A percentile compares a stretch with the other conserved stretches of the same genome.
Evolutionary conservation across 768 basidiomycete species (phyloP).

Genomic region (Lentinula boryana): DNA sequence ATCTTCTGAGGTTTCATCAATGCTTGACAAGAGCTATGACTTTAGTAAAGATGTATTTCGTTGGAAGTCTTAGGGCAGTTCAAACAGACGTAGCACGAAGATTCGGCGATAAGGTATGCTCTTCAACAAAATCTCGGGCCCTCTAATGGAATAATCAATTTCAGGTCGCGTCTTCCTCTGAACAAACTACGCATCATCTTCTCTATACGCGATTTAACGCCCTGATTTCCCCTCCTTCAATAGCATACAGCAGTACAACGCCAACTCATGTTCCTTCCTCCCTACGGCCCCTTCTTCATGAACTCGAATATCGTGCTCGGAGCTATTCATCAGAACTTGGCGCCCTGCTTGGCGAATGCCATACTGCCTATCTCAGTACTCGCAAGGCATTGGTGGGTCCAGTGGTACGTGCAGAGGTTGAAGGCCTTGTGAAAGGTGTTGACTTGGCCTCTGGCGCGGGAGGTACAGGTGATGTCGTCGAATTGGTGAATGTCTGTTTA

Average conservation of each 20-base stretch:
- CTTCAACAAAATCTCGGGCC: background rate
- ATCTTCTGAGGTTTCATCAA: conserved; percentile 95
- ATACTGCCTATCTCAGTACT: conserved; percentile 72
- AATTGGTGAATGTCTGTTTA: conserved; percentile 48
- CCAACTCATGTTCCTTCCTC: conserved; percentile 30
- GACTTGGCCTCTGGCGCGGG: background rate
- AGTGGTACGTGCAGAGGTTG: conserved; percentile 74
- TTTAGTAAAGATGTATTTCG: conserved; percentile 94
- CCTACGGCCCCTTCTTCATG: conserved; percentile 69
- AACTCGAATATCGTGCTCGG: conserved; percentile 75
- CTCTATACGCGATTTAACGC: conserved; percentile 81
- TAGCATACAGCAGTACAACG: background rate
- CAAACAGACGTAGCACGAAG: conserved; percentile 73
- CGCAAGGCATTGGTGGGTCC: conserved; percentile 65
- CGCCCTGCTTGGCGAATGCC: conserved; percentile 80
- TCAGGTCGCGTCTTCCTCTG: conserved; percentile 63
- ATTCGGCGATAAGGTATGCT: conserved; percentile 63
- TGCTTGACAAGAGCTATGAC: conserved; percentile 99
- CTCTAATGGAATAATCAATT: background rate
- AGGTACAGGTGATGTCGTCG: conserved; percentile 74
- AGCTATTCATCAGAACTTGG: conserved; percentile 82
- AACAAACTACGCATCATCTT: conserved; percentile 60
- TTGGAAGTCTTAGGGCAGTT: conserved; percentile 75
- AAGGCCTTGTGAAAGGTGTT: conserved; percentile 61
- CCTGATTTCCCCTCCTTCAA: background rate